phyloP scores from a whole-genome alignment of 768 basidiomycete genomes.

The Cystobasidium tubakii region DNA sequence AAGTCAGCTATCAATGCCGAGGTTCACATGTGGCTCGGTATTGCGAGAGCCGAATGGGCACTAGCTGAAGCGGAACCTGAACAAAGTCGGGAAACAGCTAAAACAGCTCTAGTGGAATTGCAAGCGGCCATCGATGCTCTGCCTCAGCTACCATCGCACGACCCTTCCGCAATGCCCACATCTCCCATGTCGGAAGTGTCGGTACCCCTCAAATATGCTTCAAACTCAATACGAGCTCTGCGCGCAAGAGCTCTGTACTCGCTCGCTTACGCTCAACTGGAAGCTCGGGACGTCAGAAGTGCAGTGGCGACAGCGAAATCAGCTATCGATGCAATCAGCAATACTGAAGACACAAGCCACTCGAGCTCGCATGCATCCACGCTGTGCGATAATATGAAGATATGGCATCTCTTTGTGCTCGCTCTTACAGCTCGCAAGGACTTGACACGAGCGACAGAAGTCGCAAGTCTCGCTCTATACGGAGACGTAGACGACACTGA shows the following conservation, averaged over 20 bases:
- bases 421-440: conserved; percentile 28
- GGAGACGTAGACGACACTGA: background rate
- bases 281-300: conserved; percentile 8
- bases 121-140: background rate
- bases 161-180: background rate
- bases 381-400: conserved; percentile 16
- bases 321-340: conserved; percentile 14
- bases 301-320: conserved; percentile 19
- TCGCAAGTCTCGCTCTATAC: conserved; percentile 10
- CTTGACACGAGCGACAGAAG: conserved; percentile 14
- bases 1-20: conserved; percentile 4
- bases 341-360: background rate
- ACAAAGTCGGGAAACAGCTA: background rate
- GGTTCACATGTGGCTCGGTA: conserved; percentile 14
- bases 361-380: background rate
- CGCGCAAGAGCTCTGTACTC: conserved; percentile 12
- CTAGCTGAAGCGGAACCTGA: conserved; percentile 32
- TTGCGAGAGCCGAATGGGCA: conserved; percentile 19
- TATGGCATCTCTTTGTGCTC: conserved; percentile 33
- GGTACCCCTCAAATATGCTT: background rate
- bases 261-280: conserved; percentile 32
- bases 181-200: background rate
- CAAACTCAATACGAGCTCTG: background rate
- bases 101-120: background rate
- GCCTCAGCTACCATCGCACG: background rate